Evolutionary conservation across 2,329 filamentous ascomycete genomes (phyloP), one percentile per base, ranked within the genome.

Genomic region (Diaporthe sp.): DNA sequence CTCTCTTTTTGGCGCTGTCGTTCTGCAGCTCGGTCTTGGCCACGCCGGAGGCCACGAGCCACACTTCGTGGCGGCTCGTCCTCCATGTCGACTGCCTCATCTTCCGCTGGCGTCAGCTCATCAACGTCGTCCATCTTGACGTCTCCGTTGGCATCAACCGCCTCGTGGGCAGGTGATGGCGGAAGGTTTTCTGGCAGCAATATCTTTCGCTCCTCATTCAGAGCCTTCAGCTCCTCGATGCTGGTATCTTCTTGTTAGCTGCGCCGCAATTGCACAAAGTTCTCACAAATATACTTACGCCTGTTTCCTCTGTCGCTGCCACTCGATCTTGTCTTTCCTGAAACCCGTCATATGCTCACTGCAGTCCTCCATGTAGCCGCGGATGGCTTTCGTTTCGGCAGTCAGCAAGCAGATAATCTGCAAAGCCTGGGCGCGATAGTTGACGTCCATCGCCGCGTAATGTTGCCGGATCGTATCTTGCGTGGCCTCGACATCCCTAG

Each of bases 321-420:
- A 94, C 78, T 98, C 95, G 77, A 98, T 98, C 86, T 98, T 98
- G 82, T 97, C 94, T 84, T 99, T 99, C 68, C 97, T 93, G 81
- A 97, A 95, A 73, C 92, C 92, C 2, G 97, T 99, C 96, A 98
- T 98, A 72, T 95, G 94, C 81, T 96, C 94, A 78, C 94, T 95
- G 85, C 96, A 98, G 77, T 96, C 93, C 79, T 98, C 95, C 88
- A 99, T 94, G 82, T 97, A 98, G 22, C 92, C 93, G 72, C 96
- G 93, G 79, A 98, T 91, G 2, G 94, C 92, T 82, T 95, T 96
- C 0, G 97, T 98, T 80, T 95, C 93, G 74, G 96, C 89, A 2
- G 94, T 96, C 76, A 98, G 88, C 87, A 96, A 92, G 82, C 95
- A 95, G 74, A 98, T 91, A 49, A 97, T 93, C 82, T 98, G 94